These are phyloP conservation scores for Yarrowia yakushimensis DNA, from an alignment of 805 yeast genomes.

Conservation along the genomic window DNA sequence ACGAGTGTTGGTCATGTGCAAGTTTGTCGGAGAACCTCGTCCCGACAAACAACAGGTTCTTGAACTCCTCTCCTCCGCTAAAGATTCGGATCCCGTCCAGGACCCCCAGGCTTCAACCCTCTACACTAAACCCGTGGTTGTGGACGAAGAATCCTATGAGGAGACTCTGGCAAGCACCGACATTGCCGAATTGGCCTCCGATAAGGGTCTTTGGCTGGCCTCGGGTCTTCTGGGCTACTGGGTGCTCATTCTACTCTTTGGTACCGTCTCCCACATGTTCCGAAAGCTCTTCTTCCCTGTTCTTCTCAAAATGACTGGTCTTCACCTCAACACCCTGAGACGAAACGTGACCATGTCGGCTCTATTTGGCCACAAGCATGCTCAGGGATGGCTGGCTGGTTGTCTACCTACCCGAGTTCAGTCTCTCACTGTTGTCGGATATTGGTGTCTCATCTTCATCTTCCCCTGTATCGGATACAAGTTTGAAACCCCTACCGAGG, in stretches of 20 bases:
- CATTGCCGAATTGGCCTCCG: not conserved
- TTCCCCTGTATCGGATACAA: conserved; percentile 33
- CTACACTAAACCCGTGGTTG: not conserved
- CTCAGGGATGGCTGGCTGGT: conserved; percentile 27
- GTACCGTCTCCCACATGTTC: conserved; percentile 28
- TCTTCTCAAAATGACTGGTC: conserved; percentile 26
- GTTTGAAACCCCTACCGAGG: conserved; percentile 10
- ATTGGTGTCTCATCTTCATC: conserved; percentile 36
- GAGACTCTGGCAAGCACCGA: not conserved
- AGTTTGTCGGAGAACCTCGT: not conserved
- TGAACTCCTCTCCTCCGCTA: conserved; percentile 1
- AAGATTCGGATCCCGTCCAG: not conserved
- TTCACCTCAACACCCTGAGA: not conserved
- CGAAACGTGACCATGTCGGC: conserved; percentile 10
- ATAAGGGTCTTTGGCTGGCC: conserved; percentile 29
- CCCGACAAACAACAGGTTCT: not conserved
- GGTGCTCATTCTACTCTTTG: conserved; percentile 33
- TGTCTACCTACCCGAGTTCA: conserved; percentile 42
- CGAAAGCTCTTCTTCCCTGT: conserved; percentile 2
- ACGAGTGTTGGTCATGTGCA: conserved; percentile 6
- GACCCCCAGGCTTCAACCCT: not conserved
- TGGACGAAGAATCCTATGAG: not conserved
- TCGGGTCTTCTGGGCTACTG: conserved; percentile 36
- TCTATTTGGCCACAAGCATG: conserved; percentile 8
- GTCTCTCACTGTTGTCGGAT: conserved; percentile 39